A percentile compares a stretch with the other conserved stretches of the same genome.
Evolutionary conservation across 768 basidiomycete genomes (phyloP).

Genomic region (Mycena indigotica): DNA sequence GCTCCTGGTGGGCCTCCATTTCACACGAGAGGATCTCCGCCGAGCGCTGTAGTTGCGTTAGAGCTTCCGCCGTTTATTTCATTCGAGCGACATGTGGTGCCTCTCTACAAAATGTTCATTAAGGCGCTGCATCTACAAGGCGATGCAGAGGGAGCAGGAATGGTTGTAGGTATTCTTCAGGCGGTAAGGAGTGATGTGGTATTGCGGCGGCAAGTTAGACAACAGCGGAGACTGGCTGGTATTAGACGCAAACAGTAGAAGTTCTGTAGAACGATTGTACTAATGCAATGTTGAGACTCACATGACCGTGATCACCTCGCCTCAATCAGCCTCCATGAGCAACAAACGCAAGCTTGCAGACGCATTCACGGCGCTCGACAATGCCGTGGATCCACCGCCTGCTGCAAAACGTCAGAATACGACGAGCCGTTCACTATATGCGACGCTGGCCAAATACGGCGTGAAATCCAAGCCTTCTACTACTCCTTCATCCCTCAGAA

Average conservation of each 20-base stretch:
- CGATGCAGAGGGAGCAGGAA: conserved; percentile 56
- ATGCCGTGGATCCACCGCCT: conserved; percentile 52
- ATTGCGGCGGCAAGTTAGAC: conserved; percentile 34
- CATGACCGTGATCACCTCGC: too few relatives aligned
- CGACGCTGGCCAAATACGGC: conserved; percentile 78
- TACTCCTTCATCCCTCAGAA: conserved; percentile 41
- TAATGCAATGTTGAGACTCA: too few relatives aligned
- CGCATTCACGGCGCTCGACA: conserved; percentile 72
- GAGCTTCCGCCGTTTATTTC: conserved; percentile 46
- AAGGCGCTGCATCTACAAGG: conserved; percentile 59
- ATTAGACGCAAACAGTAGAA: not conserved
- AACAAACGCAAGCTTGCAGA: conserved; percentile 82
- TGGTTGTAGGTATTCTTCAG: conserved; percentile 58
- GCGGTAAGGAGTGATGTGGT: conserved; percentile 37
- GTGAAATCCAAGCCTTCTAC: conserved; percentile 54
- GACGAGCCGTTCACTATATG: conserved; percentile 62
- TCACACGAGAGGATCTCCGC: conserved; percentile 33
- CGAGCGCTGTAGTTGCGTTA: conserved; percentile 17
- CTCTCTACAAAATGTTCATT: conserved; percentile 75
- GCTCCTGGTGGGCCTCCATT: conserved; percentile 42
- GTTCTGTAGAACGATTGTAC: not conserved
- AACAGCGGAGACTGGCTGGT: conserved; percentile 17
- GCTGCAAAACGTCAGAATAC: conserved; percentile 57
- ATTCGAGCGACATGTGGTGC: conserved; percentile 61
- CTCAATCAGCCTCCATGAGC: too few relatives aligned